Conservation (phyloP, 441 rosid species). For the Heliophila coronopifolia region DNA sequence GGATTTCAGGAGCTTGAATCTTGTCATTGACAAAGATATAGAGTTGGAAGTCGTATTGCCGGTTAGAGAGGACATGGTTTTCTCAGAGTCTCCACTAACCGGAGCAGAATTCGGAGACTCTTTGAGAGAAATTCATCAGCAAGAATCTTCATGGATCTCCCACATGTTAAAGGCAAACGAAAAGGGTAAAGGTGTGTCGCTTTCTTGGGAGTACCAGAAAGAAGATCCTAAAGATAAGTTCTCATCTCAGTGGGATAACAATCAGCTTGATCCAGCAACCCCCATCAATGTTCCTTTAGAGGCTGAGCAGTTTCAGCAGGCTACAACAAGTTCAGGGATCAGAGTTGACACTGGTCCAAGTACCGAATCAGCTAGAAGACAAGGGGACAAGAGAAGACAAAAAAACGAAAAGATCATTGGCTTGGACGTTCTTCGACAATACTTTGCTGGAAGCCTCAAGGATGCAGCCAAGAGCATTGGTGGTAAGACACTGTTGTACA, state of each 20-base stretch:
- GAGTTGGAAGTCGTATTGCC: constrained; percentile 44
- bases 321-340: constrained; percentile 27
- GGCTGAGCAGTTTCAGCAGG: constrained; percentile 25
- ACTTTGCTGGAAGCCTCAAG: constrained; percentile 85
- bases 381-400: constrained; percentile 50
- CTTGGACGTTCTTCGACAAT: constrained; percentile 63
- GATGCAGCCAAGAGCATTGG: constrained; percentile 89
- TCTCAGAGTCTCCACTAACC: constrained; percentile 22
- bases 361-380: constrained; percentile 27
- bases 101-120: constrained; percentile 24
- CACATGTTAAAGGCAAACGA: constrained; percentile 47
- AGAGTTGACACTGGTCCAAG: constrained; percentile 18
- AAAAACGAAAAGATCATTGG: constrained; percentile 70
- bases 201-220: constrained; percentile 50
- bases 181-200: constrained; percentile 44
- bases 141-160: constrained; percentile 50
- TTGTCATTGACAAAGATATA: constrained; percentile 39
- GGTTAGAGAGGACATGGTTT: constrained; percentile 28
- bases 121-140: constrained; percentile 29
- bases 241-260: constrained; percentile 41
- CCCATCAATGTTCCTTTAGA: constrained; percentile 20
- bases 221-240: constrained; percentile 63
- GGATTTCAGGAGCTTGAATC: constrained; percentile 42
- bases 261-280: constrained; percentile 24
- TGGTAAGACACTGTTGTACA: constrained; percentile 40